Base-by-base conservation (phyloP, 2,329 filamentous ascomycete species). In the Calonectria pseudoturangicola region DNA sequence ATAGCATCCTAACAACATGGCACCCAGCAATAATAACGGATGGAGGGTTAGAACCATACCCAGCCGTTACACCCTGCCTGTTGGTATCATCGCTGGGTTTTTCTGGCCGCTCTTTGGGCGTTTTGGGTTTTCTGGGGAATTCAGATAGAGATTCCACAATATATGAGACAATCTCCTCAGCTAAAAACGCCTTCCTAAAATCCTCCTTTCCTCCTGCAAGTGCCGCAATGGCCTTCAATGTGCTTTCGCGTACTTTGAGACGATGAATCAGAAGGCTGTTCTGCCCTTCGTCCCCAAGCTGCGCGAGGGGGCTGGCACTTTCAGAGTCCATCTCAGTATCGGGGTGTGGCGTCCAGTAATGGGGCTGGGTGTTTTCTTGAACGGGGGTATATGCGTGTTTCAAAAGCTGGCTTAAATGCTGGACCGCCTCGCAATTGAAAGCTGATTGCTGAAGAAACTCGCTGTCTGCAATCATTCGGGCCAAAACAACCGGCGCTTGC, bases 1-100 rank as follows among this genome's bases (percentile, higher is more conserved):
- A 95, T 60, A 98, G 87, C 82, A 95, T 94, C 74, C 94, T 90
- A 33, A 95, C 90, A 30, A 94, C 92, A 80, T 94, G 93, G 81
- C 96, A 98, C 1, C 95, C 96, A 25, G 96, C 95, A 68, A 97
- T 89, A 27, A 98, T 88, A 27, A 98, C 96, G 4, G 91, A 86
- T 9, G 91, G 88, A 1, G 95, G 93, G 79, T 98, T 98, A 30
- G 82, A 84, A 2, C 95, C 95, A 77, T 93, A 94, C 15, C 90
- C 87, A 5, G 84, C 78, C 21, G 82, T 79, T 56, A 81, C 71
- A 47, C 81, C 78, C 54, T 80, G 81, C 25, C 78, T 77, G 45
- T 76, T 69, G 39, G 78, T 68, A 43, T 82, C 83, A 63, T 81
- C 84, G 25, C 81, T 84, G 58, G 82, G 73, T 71, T 85, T 86